Percentiles rank a stretch among this genome's conserved stretches.
phyloP scores from a whole-genome alignment of 208 protist genomes.

The Crithidia expoeki region DNA sequence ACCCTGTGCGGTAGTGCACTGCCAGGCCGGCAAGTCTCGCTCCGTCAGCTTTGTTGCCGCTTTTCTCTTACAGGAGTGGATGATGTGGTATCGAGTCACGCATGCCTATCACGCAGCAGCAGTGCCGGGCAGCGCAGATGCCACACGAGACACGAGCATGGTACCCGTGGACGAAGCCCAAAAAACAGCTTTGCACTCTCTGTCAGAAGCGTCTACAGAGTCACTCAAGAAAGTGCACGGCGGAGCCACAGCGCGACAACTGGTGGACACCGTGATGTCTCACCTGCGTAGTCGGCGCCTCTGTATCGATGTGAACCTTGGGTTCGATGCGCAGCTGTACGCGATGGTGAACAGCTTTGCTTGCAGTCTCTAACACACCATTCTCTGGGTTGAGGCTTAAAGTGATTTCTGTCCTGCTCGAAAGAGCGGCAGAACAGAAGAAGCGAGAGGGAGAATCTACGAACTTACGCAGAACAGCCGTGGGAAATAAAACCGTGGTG shows the following conservation, averaged over 20 bases:
- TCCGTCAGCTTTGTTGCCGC: constrained; percentile 63
- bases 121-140: too few relatives aligned
- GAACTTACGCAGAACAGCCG: too few relatives aligned
- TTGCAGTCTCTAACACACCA: neutral
- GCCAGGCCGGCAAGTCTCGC: constrained; percentile 71
- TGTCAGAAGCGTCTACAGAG: too few relatives aligned
- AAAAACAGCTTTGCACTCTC: constrained; percentile 3
- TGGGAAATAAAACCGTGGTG: too few relatives aligned
- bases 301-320: constrained; percentile 32
- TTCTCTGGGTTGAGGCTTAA: neutral
- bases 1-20: constrained; percentile 69
- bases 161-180: too few relatives aligned
- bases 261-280: constrained; percentile 24
- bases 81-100: constrained; percentile 28
- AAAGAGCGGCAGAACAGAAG: too few relatives aligned
- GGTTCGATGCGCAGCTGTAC: constrained; percentile 31
- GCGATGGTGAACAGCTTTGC: constrained; percentile 20
- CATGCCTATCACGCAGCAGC: neutral
- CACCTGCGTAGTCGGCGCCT: constrained; percentile 30
- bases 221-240: too few relatives aligned
- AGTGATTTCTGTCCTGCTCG: too few relatives aligned
- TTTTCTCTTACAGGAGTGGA: constrained; percentile 64
- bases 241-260: constrained; percentile 17
- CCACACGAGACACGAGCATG: too few relatives aligned
- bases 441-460: too few relatives aligned